A percentile compares a stretch with the other conserved stretches of the same genome.
These are phyloP conservation scores for Aspergillus neoniger DNA, from an alignment of 2,329 filamentous ascomycete species.

Conservation along the genomic window DNA sequence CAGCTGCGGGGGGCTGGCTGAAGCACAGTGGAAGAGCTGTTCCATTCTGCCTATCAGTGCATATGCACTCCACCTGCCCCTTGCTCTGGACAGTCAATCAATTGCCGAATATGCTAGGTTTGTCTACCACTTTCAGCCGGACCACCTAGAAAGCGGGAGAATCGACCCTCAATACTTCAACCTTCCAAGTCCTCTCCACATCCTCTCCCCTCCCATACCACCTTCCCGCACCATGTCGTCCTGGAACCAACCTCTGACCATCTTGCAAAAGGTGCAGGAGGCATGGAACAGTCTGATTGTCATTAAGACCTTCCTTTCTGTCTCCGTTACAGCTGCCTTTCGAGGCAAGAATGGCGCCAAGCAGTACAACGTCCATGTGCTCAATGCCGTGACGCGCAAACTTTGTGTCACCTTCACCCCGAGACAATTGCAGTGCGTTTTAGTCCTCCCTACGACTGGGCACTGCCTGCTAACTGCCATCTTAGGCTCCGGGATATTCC, in stretches of 20 bases:
- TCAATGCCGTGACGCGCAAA: conserved; percentile 33
- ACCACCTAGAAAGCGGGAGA: neutral
- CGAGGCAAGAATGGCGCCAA: conserved; percentile 41
- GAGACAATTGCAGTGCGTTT: conserved; percentile 37
- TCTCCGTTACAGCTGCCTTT: conserved; percentile 40
- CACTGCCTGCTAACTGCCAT: neutral
- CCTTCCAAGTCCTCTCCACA: neutral
- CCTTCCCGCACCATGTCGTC: conserved; percentile 17
- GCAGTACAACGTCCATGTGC: conserved; percentile 39
- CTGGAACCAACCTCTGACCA: conserved; percentile 25
- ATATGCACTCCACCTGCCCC: too few relatives aligned
- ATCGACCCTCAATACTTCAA: neutral
- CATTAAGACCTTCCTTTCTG: conserved; percentile 29
- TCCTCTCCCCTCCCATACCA: neutral
- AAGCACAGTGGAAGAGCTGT: too few relatives aligned
- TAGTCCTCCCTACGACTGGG: neutral
- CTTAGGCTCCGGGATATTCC: conserved; percentile 28
- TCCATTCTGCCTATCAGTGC: too few relatives aligned
- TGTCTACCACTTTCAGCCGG: neutral
- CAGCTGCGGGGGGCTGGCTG: neutral
- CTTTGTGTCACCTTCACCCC: conserved; percentile 25
- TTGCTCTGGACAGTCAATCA: too few relatives aligned
- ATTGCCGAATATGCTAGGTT: too few relatives aligned
- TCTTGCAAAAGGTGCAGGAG: conserved; percentile 33
- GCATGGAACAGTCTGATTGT: conserved; percentile 24